Percentiles rank a stretch among this genome's conserved stretches.
phyloP scores from a whole-genome alignment of 495 filamentous ascomycete genomes.

The Podospora fimiseda region DNA sequence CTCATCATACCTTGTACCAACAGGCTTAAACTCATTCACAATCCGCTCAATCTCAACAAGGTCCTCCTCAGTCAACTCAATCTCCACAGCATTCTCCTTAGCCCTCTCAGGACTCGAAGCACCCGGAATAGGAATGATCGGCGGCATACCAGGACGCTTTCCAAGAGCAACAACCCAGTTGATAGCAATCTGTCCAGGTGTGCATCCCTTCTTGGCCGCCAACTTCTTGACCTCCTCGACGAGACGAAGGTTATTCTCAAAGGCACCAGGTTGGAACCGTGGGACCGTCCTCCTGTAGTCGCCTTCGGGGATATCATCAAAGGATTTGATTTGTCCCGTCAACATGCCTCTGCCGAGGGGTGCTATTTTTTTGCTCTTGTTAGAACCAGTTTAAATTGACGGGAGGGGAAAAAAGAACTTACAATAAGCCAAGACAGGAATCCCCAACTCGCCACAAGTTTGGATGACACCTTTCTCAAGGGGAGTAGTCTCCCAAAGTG shows the following conservation, averaged over 20 bases:
- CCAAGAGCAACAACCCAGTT: conserved; percentile 58
- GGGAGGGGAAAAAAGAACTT: conserved; percentile 21
- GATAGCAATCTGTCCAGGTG: conserved; percentile 69
- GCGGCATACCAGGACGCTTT: conserved; percentile 53
- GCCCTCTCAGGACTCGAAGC: conserved; percentile 45
- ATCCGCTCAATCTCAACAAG: conserved; percentile 42
- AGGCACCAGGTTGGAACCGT: conserved; percentile 63
- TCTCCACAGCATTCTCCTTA: conserved; percentile 43
- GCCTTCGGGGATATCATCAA: conserved; percentile 55
- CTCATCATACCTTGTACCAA: conserved; percentile 36
- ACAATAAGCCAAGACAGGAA: conserved; percentile 68
- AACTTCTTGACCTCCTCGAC: conserved; percentile 59
- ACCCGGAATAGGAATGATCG: conserved; percentile 80
- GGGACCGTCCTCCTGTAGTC: conserved; percentile 52
- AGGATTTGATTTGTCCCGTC: conserved; percentile 58
- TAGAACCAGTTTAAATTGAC: not conserved
- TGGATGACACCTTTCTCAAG: conserved; percentile 66
- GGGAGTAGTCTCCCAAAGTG: conserved; percentile 59
- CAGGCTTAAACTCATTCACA: conserved; percentile 30
- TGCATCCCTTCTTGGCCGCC: conserved; percentile 62
- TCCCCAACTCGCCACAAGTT: conserved; percentile 63
- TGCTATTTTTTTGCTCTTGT: conserved; percentile 1
- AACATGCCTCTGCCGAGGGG: conserved; percentile 27
- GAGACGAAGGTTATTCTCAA: conserved; percentile 69
- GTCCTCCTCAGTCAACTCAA: conserved; percentile 44